These are phyloP conservation scores for Tephrocybe sp. DNA, from an alignment of 768 basidiomycete genomes.

Conservation along the genomic window DNA sequence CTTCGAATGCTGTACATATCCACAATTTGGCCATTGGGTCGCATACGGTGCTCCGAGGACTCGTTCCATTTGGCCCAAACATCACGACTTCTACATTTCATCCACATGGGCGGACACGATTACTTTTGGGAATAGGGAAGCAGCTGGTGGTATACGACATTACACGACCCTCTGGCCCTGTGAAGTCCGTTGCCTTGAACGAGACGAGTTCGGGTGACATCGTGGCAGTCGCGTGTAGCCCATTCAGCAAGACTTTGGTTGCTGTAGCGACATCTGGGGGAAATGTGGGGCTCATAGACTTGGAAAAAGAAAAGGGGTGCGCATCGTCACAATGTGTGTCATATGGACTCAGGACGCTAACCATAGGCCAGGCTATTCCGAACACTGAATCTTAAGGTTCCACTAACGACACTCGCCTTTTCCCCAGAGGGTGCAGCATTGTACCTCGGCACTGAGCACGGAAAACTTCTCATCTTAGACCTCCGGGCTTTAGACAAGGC, in stretches of 20 bases:
- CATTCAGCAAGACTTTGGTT: conserved; percentile 75
- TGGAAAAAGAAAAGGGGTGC: conserved; percentile 76
- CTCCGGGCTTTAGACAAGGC: conserved; percentile 65
- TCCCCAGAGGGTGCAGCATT: conserved; percentile 69
- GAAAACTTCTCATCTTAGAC: conserved; percentile 63
- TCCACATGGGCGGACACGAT: conserved; percentile 56
- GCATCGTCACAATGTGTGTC: neutral
- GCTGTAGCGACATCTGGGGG: conserved; percentile 58
- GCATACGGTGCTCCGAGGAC: conserved; percentile 54
- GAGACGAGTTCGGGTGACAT: conserved; percentile 49
- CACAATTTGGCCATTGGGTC: conserved; percentile 58
- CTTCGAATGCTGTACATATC: conserved; percentile 52
- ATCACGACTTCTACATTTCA: conserved; percentile 60
- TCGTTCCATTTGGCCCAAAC: conserved; percentile 36
- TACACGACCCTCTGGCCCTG: conserved; percentile 53
- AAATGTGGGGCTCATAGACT: conserved; percentile 58
- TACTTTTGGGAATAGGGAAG: conserved; percentile 54
- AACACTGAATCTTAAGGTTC: conserved; percentile 49
- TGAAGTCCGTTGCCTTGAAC: conserved; percentile 49
- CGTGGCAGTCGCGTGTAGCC: conserved; percentile 59
- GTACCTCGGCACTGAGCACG: conserved; percentile 64
- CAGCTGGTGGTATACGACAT: conserved; percentile 65
- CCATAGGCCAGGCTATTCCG: conserved; percentile 51
- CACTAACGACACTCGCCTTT: conserved; percentile 63
- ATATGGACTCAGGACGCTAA: neutral